A percentile compares a stretch with the other conserved stretches of the same genome.
These are phyloP conservation scores for Trichoderma parareesei DNA, from an alignment of 495 filamentous ascomycete genomes.

Conservation along the genomic window DNA sequence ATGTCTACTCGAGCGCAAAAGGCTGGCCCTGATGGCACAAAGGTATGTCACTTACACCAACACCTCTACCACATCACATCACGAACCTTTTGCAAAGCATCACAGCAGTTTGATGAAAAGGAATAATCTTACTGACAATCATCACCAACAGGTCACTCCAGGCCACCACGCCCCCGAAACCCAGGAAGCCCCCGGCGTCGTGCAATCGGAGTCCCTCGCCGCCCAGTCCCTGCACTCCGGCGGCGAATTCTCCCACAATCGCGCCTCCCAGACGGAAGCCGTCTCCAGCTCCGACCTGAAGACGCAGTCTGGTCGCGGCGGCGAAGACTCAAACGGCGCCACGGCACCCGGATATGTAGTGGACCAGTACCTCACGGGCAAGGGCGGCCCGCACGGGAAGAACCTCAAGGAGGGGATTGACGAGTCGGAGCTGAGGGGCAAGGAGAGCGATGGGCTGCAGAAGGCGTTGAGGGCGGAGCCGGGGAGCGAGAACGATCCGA, in stretches of 20 bases:
- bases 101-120: not conserved
- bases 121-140: not conserved
- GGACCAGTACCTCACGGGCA: slow-evolving; percentile 17
- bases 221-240: slow-evolving; percentile 25
- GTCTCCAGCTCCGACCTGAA: slow-evolving; percentile 16
- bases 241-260: slow-evolving; percentile 22
- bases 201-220: slow-evolving; percentile 28
- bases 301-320: not conserved
- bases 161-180: slow-evolving; percentile 23
- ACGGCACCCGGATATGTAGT: slow-evolving; percentile 27
- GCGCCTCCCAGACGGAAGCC: slow-evolving; percentile 14
- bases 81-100: too few species aligned
- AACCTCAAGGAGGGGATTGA: slow-evolving; percentile 31
- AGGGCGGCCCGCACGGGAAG: slow-evolving; percentile 30
- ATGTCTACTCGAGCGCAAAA: not conserved
- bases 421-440: slow-evolving; percentile 22
- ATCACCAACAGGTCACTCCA: slow-evolving; percentile 14
- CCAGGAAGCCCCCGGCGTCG: slow-evolving; percentile 25
- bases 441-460: slow-evolving; percentile 19
- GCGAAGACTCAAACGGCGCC: not conserved
- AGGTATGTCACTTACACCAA: slow-evolving; percentile 8
- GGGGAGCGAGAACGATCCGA: slow-evolving; percentile 31
- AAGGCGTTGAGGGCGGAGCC: slow-evolving; percentile 29
- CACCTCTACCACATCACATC: not conserved
- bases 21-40: slow-evolving; percentile 20